phyloP scores from a whole-genome alignment of 2,329 filamentous ascomycete species.

The Stagonosporopsis vannaccii region DNA sequence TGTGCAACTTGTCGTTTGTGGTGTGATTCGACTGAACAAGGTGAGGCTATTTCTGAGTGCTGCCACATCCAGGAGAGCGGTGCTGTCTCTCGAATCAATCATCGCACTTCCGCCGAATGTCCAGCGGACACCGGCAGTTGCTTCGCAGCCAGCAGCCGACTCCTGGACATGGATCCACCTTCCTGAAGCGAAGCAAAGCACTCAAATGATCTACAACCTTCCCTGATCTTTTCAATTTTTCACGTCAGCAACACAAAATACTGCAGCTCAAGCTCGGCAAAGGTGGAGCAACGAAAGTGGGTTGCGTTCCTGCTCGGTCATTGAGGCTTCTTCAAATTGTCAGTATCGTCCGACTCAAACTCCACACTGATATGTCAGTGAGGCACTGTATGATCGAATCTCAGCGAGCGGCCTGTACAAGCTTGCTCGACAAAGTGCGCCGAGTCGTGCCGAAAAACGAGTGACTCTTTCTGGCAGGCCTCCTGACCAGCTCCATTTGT shows the following conservation, averaged over 20 bases:
- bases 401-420: constrained; percentile 1
- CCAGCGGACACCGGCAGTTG: constrained; percentile 5
- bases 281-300: not conserved
- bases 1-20: not conserved
- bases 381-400: not conserved
- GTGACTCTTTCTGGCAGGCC: not conserved
- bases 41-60: not conserved
- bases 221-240: constrained; percentile 1
- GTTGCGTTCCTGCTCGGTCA: not conserved
- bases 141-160: constrained; percentile 1
- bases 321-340: not conserved
- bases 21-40: not conserved
- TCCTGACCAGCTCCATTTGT: not conserved
- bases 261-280: not conserved
- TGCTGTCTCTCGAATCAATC: not conserved
- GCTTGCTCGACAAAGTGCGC: constrained; percentile 1
- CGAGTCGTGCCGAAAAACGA: constrained; percentile 10
- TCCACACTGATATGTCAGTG: not conserved
- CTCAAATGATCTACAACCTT: constrained; percentile 2
- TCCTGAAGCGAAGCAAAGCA: constrained; percentile 6
- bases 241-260: constrained; percentile 1
- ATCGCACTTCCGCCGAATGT: not conserved
- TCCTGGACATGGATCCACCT: constrained; percentile 2
- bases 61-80: not conserved
- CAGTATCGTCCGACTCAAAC: not conserved